These are phyloP conservation scores for Tillandsia fasciculata DNA, from an alignment of 176 grass and related monocot genomes.

Conservation along the genomic window DNA sequence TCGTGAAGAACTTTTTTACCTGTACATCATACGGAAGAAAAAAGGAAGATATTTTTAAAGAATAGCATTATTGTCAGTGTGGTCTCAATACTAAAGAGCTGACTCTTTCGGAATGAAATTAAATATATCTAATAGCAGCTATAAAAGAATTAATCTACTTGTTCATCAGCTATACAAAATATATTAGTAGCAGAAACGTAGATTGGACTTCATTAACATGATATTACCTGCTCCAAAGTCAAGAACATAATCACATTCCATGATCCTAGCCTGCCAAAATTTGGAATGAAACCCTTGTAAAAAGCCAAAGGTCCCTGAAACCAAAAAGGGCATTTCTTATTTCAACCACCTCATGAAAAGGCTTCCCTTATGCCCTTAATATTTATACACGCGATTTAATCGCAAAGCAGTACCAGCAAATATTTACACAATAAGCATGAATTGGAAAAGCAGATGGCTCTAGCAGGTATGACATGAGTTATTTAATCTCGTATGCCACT, in stretches of 20 bases:
- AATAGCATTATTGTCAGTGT: background rate
- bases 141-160: background rate
- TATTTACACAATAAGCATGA: background rate
- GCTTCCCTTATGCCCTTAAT: background rate
- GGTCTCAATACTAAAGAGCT: background rate
- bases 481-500: background rate
- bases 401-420: background rate
- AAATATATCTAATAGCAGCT: background rate
- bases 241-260: constrained; percentile 99
- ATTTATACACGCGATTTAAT: background rate
- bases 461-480: background rate
- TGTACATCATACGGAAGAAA: background rate
- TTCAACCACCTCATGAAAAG: background rate
- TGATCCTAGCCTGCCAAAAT: constrained; percentile 72
- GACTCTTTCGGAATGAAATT: background rate
- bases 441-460: background rate
- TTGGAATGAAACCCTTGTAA: constrained; percentile 81
- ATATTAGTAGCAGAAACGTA: background rate
- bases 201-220: background rate
- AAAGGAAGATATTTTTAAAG: background rate
- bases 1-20: constrained; percentile 1
- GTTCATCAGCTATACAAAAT: background rate
- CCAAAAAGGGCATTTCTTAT: constrained; percentile 5
- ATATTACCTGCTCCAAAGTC: constrained; percentile 73
- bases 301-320: constrained; percentile 67